Evolutionary conservation across 306 rosid species (phyloP).

Genomic region (Fragaria vesca): DNA sequence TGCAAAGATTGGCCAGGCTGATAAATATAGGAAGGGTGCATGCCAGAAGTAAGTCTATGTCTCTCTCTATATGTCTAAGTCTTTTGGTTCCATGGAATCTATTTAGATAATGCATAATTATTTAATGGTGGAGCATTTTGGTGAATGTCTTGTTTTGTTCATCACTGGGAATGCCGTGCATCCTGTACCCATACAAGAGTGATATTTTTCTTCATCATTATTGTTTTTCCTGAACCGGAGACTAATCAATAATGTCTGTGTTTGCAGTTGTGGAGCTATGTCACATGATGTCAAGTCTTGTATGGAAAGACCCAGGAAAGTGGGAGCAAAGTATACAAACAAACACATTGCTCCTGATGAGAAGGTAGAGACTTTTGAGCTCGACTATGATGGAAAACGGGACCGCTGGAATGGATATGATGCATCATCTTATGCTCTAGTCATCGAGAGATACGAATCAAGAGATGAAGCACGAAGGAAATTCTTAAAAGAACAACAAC

Average conservation of each 20-base stretch:
- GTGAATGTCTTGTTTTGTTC: not conserved
- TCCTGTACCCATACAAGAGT: not conserved
- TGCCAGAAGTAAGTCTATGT: constrained; percentile 52
- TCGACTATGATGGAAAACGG: constrained; percentile 68
- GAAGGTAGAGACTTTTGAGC: constrained; percentile 65
- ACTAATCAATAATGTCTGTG: not conserved
- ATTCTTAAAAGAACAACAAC: constrained; percentile 53
- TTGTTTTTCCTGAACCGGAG: not conserved
- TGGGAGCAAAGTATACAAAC: constrained; percentile 68
- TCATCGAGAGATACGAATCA: constrained; percentile 60
- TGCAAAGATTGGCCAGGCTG: constrained; percentile 53
- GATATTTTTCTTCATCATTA: not conserved
- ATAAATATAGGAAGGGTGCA: constrained; percentile 65
- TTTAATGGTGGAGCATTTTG: not conserved
- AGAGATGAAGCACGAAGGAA: constrained; percentile 62
- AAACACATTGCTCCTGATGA: constrained; percentile 75
- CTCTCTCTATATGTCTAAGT: not conserved
- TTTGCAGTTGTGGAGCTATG: constrained; percentile 64
- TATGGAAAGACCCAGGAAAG: constrained; percentile 62
- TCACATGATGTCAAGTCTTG: constrained; percentile 51
- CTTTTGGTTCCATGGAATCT: not conserved
- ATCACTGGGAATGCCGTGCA: not conserved
- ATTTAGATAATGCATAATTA: not conserved
- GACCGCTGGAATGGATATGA: constrained; percentile 82
- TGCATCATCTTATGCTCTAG: constrained; percentile 47